phyloP scores from a whole-genome alignment of 176 grass and related monocot genomes.

The Aegilops sharonensis region DNA sequence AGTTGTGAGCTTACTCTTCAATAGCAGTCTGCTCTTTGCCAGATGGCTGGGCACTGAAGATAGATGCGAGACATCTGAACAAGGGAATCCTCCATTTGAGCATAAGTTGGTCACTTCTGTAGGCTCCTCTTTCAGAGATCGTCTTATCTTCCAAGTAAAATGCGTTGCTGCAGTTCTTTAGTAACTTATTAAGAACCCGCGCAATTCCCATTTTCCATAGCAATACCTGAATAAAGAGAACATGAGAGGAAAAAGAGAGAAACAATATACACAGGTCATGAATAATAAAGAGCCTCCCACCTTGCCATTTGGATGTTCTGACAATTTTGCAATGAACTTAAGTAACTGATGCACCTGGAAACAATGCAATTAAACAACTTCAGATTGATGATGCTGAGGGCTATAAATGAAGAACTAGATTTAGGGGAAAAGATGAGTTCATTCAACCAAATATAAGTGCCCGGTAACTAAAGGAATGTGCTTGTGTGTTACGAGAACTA shows the following conservation, averaged over 20 bases:
- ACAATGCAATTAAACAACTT: slow-evolving; percentile 35
- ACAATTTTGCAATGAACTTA: slow-evolving; percentile 71
- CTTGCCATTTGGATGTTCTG: slow-evolving; percentile 88
- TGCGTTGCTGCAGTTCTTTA: slow-evolving; percentile 46
- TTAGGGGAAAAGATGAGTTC: slow-evolving; percentile 1
- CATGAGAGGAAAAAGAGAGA: slow-evolving; percentile 28
- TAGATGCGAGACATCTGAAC: slow-evolving; percentile 63
- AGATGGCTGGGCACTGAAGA: slow-evolving; percentile 52
- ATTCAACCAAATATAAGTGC: slow-evolving; percentile 19
- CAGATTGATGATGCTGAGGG: slow-evolving; percentile 11
- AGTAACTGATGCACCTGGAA: slow-evolving; percentile 87
- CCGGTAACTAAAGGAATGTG: background rate
- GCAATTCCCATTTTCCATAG: slow-evolving; percentile 65
- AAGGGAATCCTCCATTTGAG: slow-evolving; percentile 70
- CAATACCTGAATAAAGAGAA: slow-evolving; percentile 53
- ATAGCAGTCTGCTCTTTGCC: slow-evolving; percentile 33
- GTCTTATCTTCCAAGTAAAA: slow-evolving; percentile 41
- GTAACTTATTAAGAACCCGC: slow-evolving; percentile 60
- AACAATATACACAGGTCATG: background rate
- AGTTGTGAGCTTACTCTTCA: slow-evolving; percentile 52
- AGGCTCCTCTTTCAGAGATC: slow-evolving; percentile 28
- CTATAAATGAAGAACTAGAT: slow-evolving; percentile 20
- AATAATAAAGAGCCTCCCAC: slow-evolving; percentile 37
- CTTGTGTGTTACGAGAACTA: background rate
- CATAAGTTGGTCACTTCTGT: slow-evolving; percentile 35